Base-by-base conservation (phyloP, 2,329 filamentous ascomycete genomes). In the Penicillium sp. region DNA sequence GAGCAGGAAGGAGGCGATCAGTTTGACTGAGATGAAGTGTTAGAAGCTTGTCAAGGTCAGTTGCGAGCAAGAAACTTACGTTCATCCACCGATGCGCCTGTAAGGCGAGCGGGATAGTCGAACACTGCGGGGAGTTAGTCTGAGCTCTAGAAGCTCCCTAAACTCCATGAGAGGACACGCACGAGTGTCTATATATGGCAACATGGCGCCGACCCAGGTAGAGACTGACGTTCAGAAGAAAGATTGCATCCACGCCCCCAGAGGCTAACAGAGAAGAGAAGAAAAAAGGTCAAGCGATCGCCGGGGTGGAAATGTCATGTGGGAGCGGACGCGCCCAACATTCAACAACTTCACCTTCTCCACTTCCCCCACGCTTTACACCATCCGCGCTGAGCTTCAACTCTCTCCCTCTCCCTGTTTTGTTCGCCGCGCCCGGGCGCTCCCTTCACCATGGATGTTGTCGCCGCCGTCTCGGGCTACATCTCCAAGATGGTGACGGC, bases 401-500 rank as follows among this genome's bases (percentile, higher is more conserved):
- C 33, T 19, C 23, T 36, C 36, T 29, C 5, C 29, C 18, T 36
- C 23, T 33, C 28, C 21, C 34, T 34, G n/a, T 21, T 38, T 25
- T 25, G 18, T 32, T 37, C n/a, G 19, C 40, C 40, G 37, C 36
- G 39, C 44, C 30, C 21, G 27, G 35, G 36, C 41, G 45, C 51
- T 33, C 39, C 44, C 35, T 48, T 54, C 67, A 74, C 52, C 56
- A 98, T 98, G 93, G 93, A 98, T 64, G 83, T 97, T 59, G 86
- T 94, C 48, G 86, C 94, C 65, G 87, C 90, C 54, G 84, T 96
- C 62, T 85, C 90, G 58, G 86, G 88, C 71, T 98, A 98, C 75
- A 85, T 98, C 76, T 85, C 84, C 66, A 95, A 90, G 78, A 95
- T 98, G 81, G 83, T 97, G 66, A 85, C 87, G 52, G 81, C 81